These are phyloP conservation scores for Moricandia moricandioides DNA, from an alignment of 345 rosid species.

Conservation along the genomic window DNA sequence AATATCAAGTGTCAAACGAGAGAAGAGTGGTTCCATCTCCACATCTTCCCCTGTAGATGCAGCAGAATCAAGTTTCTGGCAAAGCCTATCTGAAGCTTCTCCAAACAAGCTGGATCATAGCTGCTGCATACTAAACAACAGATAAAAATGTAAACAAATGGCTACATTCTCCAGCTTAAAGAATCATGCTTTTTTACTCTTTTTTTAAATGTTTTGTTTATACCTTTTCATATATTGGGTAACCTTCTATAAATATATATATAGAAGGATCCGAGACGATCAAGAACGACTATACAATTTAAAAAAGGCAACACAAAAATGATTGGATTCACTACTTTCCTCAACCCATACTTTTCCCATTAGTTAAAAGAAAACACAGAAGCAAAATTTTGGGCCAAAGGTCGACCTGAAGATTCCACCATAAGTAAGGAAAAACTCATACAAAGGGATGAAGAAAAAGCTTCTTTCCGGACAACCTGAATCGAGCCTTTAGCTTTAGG, in stretches of 20 bases:
- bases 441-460: constrained; percentile 82
- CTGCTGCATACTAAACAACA: constrained; percentile 68
- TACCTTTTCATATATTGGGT: neutral
- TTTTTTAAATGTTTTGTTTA: too few relatives aligned
- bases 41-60: constrained; percentile 75
- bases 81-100: constrained; percentile 85
- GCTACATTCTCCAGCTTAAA: neutral
- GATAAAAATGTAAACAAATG: constrained; percentile 5
- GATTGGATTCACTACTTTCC: neutral
- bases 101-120: constrained; percentile 85
- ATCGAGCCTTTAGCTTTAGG: constrained; percentile 80
- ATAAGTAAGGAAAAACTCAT: constrained; percentile 88
- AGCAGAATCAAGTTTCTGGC: constrained; percentile 72
- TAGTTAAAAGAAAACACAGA: constrained; percentile 31
- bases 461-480: constrained; percentile 64
- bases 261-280: constrained; percentile 64
- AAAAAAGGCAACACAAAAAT: constrained; percentile 9
- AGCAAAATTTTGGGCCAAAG: constrained; percentile 93
- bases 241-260: too few relatives aligned
- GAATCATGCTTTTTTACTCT: too few relatives aligned
- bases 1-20: constrained; percentile 84
- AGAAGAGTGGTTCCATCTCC: constrained; percentile 96
- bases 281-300: constrained; percentile 64
- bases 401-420: constrained; percentile 91
- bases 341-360: neutral